These are phyloP conservation scores for Clonostachys solani DNA, from an alignment of 2,329 filamentous ascomycete species.

Conservation along the genomic window DNA sequence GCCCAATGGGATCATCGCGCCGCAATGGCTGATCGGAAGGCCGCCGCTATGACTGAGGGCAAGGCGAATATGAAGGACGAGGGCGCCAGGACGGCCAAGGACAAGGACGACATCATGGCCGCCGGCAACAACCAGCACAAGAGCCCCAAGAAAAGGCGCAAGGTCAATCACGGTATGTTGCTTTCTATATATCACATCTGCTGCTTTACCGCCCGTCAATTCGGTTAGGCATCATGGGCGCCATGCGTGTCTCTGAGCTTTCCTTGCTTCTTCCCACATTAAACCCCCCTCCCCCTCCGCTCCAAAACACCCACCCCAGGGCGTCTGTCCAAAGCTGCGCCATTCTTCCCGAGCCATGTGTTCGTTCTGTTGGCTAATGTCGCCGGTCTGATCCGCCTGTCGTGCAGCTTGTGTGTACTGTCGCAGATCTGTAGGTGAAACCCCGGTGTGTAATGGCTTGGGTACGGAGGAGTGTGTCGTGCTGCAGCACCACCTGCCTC, in stretches of 20 bases:
- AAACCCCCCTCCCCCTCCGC: neutral
- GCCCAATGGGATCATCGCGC: constrained; percentile 1
- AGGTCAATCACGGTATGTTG: constrained; percentile 79
- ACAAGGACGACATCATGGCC: neutral
- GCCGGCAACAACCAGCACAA: constrained; percentile 22
- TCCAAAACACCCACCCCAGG: constrained; percentile 11
- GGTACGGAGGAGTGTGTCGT: neutral
- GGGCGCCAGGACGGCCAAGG: neutral
- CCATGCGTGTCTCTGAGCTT: neutral
- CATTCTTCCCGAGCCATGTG: neutral
- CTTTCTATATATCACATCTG: constrained; percentile 5
- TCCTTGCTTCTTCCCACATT: neutral
- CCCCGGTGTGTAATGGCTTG: neutral
- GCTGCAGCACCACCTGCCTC: neutral
- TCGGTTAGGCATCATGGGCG: neutral
- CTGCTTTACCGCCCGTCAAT: constrained; percentile 8
- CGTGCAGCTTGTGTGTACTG: constrained; percentile 77
- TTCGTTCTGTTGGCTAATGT: constrained; percentile 9
- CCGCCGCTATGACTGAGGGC: neutral
- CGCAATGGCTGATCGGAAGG: constrained; percentile 3
- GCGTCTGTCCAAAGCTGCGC: neutral
- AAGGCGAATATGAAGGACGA: neutral
- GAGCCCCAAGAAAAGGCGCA: constrained; percentile 80
- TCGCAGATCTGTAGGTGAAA: constrained; percentile 76
- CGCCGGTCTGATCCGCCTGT: constrained; percentile 5